phyloP scores from a whole-genome alignment of 2,329 filamentous ascomycete genomes.

The Aspergillus fumigatiaffinis region DNA sequence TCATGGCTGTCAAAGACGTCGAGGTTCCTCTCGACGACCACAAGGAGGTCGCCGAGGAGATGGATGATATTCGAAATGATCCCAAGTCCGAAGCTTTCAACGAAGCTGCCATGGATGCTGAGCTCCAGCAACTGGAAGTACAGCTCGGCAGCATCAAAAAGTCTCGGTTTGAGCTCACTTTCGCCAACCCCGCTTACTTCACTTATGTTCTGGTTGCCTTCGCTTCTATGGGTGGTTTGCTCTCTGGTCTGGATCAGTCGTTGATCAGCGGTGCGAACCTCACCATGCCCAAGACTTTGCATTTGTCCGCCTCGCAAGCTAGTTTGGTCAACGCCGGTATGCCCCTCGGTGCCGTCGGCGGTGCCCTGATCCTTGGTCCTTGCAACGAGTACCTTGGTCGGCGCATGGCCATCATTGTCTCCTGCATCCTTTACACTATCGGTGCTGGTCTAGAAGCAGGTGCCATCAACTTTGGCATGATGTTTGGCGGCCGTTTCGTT shows the following conservation, averaged over 20 bases:
- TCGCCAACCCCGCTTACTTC: slow-evolving; percentile 61
- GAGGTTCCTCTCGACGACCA: slow-evolving; percentile 22
- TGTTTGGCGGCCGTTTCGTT: slow-evolving; percentile 63
- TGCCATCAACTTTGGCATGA: slow-evolving; percentile 66
- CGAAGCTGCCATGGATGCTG: slow-evolving; percentile 31
- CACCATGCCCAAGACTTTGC: slow-evolving; percentile 58
- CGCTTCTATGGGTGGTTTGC: slow-evolving; percentile 70
- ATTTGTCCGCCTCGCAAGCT: slow-evolving; percentile 54
- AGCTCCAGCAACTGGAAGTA: slow-evolving; percentile 27
- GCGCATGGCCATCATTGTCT: slow-evolving; percentile 65
- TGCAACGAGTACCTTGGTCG: slow-evolving; percentile 65
- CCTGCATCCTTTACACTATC: slow-evolving; percentile 65
- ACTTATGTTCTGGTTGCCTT: slow-evolving; percentile 67
- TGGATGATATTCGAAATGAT: slow-evolving; percentile 24
- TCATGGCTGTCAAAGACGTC: slow-evolving; percentile 19
- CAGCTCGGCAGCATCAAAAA: slow-evolving; percentile 19
- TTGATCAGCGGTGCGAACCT: slow-evolving; percentile 66
- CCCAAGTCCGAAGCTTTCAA: slow-evolving; percentile 18
- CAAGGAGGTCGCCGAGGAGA: slow-evolving; percentile 24
- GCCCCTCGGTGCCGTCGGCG: slow-evolving; percentile 67
- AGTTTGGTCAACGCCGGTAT: slow-evolving; percentile 67
- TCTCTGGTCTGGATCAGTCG: slow-evolving; percentile 69
- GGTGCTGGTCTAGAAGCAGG: slow-evolving; percentile 66
- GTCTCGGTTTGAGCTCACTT: slow-evolving; percentile 45
- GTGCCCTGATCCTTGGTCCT: slow-evolving; percentile 63